Conservation (phyloP, 352 stramenopile genomes). For the Pythium aristosporum region DNA sequence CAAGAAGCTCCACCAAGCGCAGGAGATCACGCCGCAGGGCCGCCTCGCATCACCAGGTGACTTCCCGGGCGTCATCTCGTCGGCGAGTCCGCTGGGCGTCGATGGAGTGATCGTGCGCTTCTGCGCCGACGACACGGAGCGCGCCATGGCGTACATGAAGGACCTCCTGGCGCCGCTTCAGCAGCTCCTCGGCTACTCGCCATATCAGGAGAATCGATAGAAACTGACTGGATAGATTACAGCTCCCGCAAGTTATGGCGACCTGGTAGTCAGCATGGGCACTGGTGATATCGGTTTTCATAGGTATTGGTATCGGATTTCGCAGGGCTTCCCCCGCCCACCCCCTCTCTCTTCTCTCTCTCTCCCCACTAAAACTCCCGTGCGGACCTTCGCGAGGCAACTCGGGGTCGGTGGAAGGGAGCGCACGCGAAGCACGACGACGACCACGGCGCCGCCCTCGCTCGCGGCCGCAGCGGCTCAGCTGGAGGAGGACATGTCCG, state of each 20-base stretch:
- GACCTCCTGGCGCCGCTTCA: constrained; percentile 56
- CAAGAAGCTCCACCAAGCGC: constrained; percentile 67
- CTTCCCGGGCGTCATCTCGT: constrained; percentile 57
- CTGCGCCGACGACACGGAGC: constrained; percentile 60
- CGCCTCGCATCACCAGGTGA: constrained; percentile 46
- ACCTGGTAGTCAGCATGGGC: constrained; percentile 1
- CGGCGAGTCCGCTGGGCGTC: constrained; percentile 61
- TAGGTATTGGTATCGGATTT: constrained; percentile 12
- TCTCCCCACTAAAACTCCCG: constrained; percentile 21
- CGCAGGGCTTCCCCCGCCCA: constrained; percentile 22
- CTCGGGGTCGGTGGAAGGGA: constrained; percentile 17
- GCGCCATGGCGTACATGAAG: constrained; percentile 58
- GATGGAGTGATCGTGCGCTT: constrained; percentile 77
- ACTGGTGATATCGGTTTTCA: constrained; percentile 2
- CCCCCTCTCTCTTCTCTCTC: constrained; percentile 12
- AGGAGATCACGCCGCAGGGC: constrained; percentile 74
- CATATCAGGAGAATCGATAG: constrained; percentile 79
- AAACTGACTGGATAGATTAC: background rate
- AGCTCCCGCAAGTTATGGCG: background rate
- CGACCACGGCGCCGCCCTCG: constrained; percentile 18
- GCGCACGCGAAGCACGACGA: constrained; percentile 9
- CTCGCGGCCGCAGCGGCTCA: constrained; percentile 24
- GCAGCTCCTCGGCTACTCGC: constrained; percentile 55
- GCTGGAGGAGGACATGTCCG: constrained; percentile 62
- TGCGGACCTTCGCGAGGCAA: constrained; percentile 14